phyloP scores from a whole-genome alignment of 148 eudicot genomes.

The Fagopyrum homotropicum region DNA sequence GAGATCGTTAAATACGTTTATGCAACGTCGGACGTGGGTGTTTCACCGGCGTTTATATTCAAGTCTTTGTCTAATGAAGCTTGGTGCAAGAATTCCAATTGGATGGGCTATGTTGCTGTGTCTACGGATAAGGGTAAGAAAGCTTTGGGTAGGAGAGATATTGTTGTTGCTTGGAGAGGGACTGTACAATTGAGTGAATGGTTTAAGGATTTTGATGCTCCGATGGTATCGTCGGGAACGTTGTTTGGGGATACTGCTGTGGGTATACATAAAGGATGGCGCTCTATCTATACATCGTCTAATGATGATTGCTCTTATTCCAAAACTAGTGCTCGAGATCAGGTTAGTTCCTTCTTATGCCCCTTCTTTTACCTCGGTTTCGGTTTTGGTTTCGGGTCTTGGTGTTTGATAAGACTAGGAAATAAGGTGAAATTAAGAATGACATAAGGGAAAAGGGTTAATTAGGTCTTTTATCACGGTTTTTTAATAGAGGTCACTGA shows the following conservation, averaged over 20 bases:
- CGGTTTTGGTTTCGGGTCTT: too few relatives aligned
- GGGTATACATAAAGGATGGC: conserved; percentile 27
- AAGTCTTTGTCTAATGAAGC: conserved; percentile 49
- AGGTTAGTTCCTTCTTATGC: background rate
- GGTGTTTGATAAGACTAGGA: background rate
- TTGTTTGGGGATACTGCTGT: conserved; percentile 21
- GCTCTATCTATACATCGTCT: conserved; percentile 24
- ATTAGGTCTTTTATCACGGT: too few relatives aligned
- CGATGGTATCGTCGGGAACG: conserved; percentile 28
- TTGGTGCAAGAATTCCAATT: conserved; percentile 50
- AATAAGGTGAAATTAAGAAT: background rate
- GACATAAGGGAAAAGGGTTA: too few relatives aligned
- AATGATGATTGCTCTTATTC: conserved; percentile 15
- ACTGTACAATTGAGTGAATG: conserved; percentile 39
- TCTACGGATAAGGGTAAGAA: conserved; percentile 39
- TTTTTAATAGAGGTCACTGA: too few relatives aligned
- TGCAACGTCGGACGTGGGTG: conserved; percentile 23
- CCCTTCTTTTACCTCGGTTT: background rate
- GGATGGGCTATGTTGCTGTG: conserved; percentile 73
- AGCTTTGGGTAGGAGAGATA: conserved; percentile 58
- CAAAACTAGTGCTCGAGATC: conserved; percentile 25
- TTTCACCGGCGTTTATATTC: conserved; percentile 31
- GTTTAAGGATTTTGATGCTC: conserved; percentile 43
- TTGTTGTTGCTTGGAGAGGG: conserved; percentile 74
- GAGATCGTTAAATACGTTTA: conserved; percentile 26